phyloP scores from a whole-genome alignment of 257 asterid genomes.

The Plectranthus barbatus region DNA sequence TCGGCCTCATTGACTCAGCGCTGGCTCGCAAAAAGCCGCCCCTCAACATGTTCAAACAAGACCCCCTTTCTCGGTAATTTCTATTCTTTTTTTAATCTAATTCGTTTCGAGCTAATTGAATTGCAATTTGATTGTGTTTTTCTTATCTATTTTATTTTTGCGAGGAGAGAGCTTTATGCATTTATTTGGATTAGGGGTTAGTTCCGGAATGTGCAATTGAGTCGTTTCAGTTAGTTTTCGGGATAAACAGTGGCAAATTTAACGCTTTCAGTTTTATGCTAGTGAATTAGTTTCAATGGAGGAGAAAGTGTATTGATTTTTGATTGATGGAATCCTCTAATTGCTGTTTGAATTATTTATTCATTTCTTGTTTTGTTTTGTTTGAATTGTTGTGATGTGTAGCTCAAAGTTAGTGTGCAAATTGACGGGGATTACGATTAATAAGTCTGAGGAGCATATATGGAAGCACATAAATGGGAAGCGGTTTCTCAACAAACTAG shows the following conservation, averaged over 20 bases:
- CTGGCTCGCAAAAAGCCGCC: slow-evolving; percentile 61
- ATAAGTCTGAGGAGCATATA: slow-evolving; percentile 88
- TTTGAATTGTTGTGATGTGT: no score
- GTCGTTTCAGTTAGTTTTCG: not conserved
- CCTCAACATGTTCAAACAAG: slow-evolving; percentile 81
- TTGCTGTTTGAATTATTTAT: not conserved
- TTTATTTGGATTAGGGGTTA: not conserved
- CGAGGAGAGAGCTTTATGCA: not conserved
- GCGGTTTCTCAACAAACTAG: slow-evolving; percentile 79
- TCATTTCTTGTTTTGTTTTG: not conserved
- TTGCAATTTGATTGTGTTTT: not conserved
- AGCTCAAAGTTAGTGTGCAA: slow-evolving; percentile 75
- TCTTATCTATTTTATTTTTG: no score
- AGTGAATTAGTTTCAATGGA: not conserved
- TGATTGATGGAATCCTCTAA: not conserved
- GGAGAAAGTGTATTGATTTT: not conserved
- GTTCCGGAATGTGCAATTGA: not conserved
- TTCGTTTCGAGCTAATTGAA: not conserved
- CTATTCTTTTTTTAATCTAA: not conserved
- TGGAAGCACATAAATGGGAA: slow-evolving; percentile 98
- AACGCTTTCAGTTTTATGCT: not conserved
- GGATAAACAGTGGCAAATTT: not conserved
- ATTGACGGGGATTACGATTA: slow-evolving; percentile 65
- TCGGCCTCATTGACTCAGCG: slow-evolving; percentile 82
- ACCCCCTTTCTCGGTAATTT: slow-evolving; percentile 57